Percentiles rank a stretch among this genome's conserved stretches.
These are phyloP conservation scores for Syzygium jambos DNA, from an alignment of 345 rosid genomes.

Conservation along the genomic window DNA sequence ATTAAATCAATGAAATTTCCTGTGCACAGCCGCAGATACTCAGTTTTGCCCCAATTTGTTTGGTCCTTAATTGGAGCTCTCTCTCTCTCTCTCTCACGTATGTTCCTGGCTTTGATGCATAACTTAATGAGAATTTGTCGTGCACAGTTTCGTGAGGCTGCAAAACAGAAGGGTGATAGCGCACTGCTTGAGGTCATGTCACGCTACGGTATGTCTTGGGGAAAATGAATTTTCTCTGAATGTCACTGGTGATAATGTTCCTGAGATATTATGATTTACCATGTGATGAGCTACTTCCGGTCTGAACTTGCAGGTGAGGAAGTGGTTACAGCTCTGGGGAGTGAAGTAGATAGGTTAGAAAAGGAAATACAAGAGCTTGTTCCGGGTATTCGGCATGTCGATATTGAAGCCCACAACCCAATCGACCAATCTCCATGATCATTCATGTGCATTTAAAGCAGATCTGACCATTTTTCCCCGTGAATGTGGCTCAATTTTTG, in stretches of 20 bases:
- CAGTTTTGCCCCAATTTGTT: background rate
- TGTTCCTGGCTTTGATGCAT: background rate
- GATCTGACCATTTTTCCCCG: background rate
- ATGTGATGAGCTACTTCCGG: background rate
- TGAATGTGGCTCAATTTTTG: background rate
- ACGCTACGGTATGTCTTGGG: slow-evolving; percentile 49
- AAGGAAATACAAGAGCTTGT: slow-evolving; percentile 91
- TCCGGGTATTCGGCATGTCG: slow-evolving; percentile 94
- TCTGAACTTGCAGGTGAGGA: slow-evolving; percentile 66
- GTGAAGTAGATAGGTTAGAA: slow-evolving; percentile 96
- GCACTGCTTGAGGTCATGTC: slow-evolving; percentile 78
- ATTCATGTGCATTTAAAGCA: background rate
- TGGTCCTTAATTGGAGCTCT: background rate
- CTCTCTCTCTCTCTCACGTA: background rate
- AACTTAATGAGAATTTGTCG: background rate
- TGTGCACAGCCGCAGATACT: background rate
- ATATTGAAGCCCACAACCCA: slow-evolving; percentile 98
- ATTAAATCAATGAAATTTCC: background rate
- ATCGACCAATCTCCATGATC: background rate
- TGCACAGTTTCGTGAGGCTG: slow-evolving; percentile 66
- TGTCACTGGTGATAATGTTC: background rate
- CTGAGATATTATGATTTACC: background rate
- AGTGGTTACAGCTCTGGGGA: slow-evolving; percentile 92
- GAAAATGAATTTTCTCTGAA: background rate
- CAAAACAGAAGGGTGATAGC: slow-evolving; percentile 47